Evolutionary conservation across 2,329 filamentous ascomycete genomes (phyloP), one percentile per base, ranked within the genome.

Genomic region (Penicillium sp.): DNA sequence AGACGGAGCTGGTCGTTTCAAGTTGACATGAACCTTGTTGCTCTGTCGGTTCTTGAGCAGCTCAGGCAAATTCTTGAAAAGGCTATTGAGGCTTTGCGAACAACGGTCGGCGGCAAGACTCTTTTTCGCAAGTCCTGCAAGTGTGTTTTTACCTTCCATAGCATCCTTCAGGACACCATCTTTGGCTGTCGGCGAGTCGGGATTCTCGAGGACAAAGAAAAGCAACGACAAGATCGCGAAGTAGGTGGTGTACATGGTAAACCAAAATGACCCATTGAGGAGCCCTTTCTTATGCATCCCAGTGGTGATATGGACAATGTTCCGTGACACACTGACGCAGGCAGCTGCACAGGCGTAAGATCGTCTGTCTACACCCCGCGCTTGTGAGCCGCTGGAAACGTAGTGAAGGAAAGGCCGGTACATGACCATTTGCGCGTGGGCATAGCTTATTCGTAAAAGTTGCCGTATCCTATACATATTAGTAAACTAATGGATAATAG

Each of bases 31-130:
- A 7, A 79, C 73, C 50, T 79, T 79, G 17, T 79, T 78, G 52
- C 77, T 81, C 61, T 83, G 79, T 38, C 79, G 75, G 58, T 86
- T 82, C 69, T 88, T 89, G 38, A 96, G 81, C 60, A 85, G 85
- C 55, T 90, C 89, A 1, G 93, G 92, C 1, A 98, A 79, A 71
- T 93, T 88, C 63, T 95, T 91, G 74, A 98, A 97, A 7, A 97
- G 84, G 53, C 84, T 84, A 73, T 88, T 86, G 30, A 99, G 83
- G 46, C 91, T 90, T 50, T 83, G 84, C 1, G 91, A 92, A 71
- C 96, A 95, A 64, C 92, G 85, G 73, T 97, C 92, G 3, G 95
- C 95, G 41, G 93, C 93, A 83, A 96, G 85, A 72, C 93, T 97
- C 70, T 90, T 90, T 70, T 91, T 88, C 3, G 93, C 90, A 61